Conservation (phyloP, 2,329 filamentous ascomycete species). For the Metarhizium guizhouense region DNA sequence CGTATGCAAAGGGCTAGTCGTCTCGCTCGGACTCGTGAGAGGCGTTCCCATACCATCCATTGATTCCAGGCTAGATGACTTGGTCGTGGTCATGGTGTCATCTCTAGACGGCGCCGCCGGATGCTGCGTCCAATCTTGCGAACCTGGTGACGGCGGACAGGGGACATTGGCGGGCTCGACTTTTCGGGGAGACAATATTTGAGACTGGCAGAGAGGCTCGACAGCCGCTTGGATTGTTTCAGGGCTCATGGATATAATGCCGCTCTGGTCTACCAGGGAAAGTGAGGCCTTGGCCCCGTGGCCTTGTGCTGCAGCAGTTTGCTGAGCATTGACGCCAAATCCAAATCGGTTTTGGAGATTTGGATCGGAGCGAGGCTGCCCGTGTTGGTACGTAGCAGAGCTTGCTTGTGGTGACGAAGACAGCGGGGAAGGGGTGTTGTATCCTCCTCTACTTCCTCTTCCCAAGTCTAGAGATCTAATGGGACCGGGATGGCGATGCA, state of each 20-base stretch:
- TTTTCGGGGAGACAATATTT: background rate
- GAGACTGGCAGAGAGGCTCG: background rate
- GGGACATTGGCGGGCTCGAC: conserved; percentile 22
- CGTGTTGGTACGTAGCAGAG: conserved; percentile 30
- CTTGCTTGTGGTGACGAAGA: conserved; percentile 27
- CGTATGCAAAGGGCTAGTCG: conserved; percentile 37
- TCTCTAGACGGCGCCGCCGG: conserved; percentile 26
- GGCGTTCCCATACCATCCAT: conserved; percentile 40
- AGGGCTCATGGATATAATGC: background rate
- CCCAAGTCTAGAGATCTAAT: conserved; percentile 35
- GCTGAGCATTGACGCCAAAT: background rate
- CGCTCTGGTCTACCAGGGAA: background rate
- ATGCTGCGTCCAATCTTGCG: conserved; percentile 25
- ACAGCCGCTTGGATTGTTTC: background rate
- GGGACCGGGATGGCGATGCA: conserved; percentile 34
- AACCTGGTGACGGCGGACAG: conserved; percentile 38
- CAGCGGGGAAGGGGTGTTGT: conserved; percentile 25
- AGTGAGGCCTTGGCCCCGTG: background rate
- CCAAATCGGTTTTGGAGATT: conserved; percentile 26
- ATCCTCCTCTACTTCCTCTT: conserved; percentile 17
- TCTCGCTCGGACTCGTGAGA: conserved; percentile 45
- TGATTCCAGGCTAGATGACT: conserved; percentile 45
- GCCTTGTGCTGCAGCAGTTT: background rate
- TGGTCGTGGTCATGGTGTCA: conserved; percentile 33
- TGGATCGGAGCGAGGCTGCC: conserved; percentile 34